Base-by-base conservation (phyloP, 108 stramenopile genomes). In the Conticribra weissflogii region DNA sequence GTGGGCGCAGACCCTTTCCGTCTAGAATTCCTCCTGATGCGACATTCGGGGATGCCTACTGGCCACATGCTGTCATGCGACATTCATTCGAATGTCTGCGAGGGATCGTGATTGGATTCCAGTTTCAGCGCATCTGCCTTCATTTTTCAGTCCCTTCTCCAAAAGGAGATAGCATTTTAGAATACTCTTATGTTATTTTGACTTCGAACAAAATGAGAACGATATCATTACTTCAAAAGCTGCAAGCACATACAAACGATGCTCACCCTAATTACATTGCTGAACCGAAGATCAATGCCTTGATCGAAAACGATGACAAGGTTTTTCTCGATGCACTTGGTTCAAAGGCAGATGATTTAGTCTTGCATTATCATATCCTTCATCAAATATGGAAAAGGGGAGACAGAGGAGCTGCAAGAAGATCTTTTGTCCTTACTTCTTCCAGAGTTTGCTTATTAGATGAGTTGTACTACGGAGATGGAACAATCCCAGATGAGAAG, bases 221-320 rank as follows among this genome's bases (percentile, higher is more conserved):
- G 16, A 81, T 92, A 17, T 68, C 74, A 33, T 54, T 95, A 24
- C 61, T 95, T 2, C 86, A 88, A 55, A 85, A 90, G 55, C n/a
- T 90, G 9, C 91, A 89, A 63, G 48, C 68, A 52, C 74, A 76
- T 25, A 71, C 41, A 2, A 83, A 82, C 21, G 86, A 87, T 24
- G 34, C 59, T 14, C 52, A 63, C 9, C 33, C 55, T 41, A 27
- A 66, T 48, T 2, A 5, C 36, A 41, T 41, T 12, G 12, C 31
- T 19, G 47, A 56, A 62, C 46, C 60, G 3, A 44, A n/a, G 29
- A 61, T 87, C 34, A 19, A 29, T 7, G 19, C 63, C 17, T 49
- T 71, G n/a, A 89, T 92, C 52, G 88, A 95, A 12, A 95, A 95
- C 58, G 94, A 95, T 60, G 89, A 92, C 54, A 85, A 85, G 58